Base-by-base conservation (phyloP, 805 yeast species). In the Metschnikowia peoriensis region DNA sequence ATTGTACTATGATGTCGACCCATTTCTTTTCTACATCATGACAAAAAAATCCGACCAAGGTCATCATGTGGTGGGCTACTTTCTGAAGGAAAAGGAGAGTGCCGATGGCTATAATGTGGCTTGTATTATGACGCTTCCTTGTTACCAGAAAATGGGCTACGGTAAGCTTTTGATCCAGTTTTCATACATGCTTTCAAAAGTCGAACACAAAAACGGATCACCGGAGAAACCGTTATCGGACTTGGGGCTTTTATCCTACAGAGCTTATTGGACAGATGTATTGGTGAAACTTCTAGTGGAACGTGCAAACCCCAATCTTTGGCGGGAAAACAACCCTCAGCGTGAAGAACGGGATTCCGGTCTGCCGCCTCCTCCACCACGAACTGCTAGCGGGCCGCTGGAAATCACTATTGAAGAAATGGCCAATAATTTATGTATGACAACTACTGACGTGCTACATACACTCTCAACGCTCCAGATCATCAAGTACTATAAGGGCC, bases 161-260 rank as follows among this genome's bases (percentile, higher is more conserved):
- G 99, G 99, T 56, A 86, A 92, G 60, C 75, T 94, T 39, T 77
- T 94, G 57, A 94, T 94, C 61, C 97, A 93, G 63, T 93, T 94
- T 66, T 89, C 97, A 4, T 94, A 94, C 67, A 96, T 89, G 73
- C 74, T 94, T 41, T 88, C 97, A 2, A 85, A 86, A 63, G 86
- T 84, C 48, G 99, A 94, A 64, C 84, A 86, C 48, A 94, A 94
- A 67, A 83, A 85, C 4, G 99, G 99, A 0, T 90, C 97, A 0
- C 99, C 99, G 0, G 99, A 94, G 70, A 94, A 94, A 65, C 99
- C 99, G 2, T 76, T 94, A 22, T 89, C 97, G 0, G 99, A 94
- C 77, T 77, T 94, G 65, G 99, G 99, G 40, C 76, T 94, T 34
- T 77, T 94, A 29, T 88, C 97, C 6, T 94, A 94, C 65, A 83